phyloP scores from a whole-genome alignment of 495 filamentous ascomycete species.

The Neurospora sp. region DNA sequence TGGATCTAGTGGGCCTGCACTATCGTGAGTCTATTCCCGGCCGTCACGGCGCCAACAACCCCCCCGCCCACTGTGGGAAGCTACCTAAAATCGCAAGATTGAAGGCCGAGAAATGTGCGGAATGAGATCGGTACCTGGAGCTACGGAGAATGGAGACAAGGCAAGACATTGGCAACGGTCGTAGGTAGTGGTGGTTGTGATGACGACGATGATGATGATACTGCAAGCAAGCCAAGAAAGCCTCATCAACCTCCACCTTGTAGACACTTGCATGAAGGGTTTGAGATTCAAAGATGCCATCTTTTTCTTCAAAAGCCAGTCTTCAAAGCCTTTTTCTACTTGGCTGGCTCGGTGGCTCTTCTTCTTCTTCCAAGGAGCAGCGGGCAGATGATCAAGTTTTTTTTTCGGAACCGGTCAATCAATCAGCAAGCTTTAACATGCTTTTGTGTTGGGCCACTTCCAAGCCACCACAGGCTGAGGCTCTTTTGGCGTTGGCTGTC shows the following conservation, averaged over 20 bases:
- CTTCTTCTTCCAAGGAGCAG: neutral
- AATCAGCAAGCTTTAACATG: neutral
- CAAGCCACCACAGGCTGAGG: neutral
- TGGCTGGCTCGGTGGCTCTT: neutral
- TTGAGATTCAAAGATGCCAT: neutral
- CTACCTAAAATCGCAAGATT: neutral
- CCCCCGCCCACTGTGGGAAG: neutral
- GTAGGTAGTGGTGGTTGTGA: neutral
- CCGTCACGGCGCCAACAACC: neutral
- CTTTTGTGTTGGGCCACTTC: neutral
- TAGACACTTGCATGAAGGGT: neutral
- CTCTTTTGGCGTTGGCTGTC: neutral
- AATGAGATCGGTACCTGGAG: neutral
- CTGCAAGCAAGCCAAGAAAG: neutral
- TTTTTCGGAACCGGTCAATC: neutral
- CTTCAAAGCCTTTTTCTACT: neutral
- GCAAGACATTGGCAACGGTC: neutral
- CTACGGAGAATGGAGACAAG: neutral
- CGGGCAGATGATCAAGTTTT: neutral
- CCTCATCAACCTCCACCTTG: neutral
- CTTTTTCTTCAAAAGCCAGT: neutral
- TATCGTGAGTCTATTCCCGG: neutral
- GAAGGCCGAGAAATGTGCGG: neutral
- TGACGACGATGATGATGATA: neutral
- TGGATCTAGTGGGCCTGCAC: neutral